These are phyloP conservation scores for Salmacisia buchloeana DNA, from an alignment of 1,284 basidiomycete genomes.

Conservation along the genomic window DNA sequence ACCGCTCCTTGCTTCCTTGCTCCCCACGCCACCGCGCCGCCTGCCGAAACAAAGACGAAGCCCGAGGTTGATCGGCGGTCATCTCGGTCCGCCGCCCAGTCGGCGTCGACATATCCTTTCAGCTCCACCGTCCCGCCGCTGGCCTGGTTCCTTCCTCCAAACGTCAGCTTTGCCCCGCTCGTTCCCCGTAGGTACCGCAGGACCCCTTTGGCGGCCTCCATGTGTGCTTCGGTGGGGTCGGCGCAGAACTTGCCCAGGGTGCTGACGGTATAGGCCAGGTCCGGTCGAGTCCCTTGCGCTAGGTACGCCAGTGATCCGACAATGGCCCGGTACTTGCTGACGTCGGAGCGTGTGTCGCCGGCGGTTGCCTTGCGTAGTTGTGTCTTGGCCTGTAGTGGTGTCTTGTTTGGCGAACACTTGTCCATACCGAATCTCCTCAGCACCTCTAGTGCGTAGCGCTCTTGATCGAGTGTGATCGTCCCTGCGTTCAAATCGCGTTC, in stretches of 20 bases:
- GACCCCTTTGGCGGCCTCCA: background rate
- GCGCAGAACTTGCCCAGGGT: background rate
- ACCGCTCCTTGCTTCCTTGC: slow-evolving; percentile 13
- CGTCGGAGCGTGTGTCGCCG: background rate
- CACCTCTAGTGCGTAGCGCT: background rate
- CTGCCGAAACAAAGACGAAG: slow-evolving; percentile 8
- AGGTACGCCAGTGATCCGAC: slow-evolving; percentile 3
- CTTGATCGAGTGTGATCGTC: background rate
- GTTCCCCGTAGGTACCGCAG: background rate
- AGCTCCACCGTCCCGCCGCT: background rate
- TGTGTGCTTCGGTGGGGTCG: background rate
- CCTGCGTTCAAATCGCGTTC: background rate
- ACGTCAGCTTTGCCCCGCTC: background rate
- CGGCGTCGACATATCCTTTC: slow-evolving; percentile 11
- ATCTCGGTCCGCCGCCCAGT: slow-evolving; percentile 14
- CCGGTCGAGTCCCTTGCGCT: background rate
- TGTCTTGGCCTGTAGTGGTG: background rate
- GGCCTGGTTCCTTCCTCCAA: background rate
- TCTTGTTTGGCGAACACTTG: background rate
- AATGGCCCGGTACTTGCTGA: background rate
- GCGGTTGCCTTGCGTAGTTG: background rate
- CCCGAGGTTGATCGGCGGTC: slow-evolving; percentile 16
- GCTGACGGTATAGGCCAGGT: background rate
- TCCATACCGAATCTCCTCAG: background rate
- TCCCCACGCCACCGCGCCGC: slow-evolving; percentile 9